A percentile compares a stretch with the other conserved stretches of the same genome.
phyloP scores from a whole-genome alignment of 345 rosid genomes.

The Melaleuca quinquenervia region DNA sequence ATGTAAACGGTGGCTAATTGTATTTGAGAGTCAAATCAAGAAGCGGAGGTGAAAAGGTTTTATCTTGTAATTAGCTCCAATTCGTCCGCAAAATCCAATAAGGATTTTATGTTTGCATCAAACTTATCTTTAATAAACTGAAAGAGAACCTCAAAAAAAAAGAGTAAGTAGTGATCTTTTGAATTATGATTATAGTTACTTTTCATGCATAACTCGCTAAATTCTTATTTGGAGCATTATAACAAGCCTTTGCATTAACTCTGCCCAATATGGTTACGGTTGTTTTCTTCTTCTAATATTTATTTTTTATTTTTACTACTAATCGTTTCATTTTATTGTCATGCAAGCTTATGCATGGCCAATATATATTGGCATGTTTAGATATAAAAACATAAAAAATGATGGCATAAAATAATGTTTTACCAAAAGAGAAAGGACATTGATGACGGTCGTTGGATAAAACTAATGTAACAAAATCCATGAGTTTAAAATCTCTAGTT shows the following conservation, averaged over 20 bases:
- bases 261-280: background rate
- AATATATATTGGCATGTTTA: background rate
- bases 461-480: background rate
- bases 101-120: too few relatives aligned
- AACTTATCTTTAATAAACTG: too few relatives aligned
- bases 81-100: too few relatives aligned
- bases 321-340: background rate
- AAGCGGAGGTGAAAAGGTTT: background rate
- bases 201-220: background rate
- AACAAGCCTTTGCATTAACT: background rate
- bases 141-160: too few relatives aligned
- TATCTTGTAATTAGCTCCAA: too few relatives aligned
- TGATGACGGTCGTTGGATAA: background rate
- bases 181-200: background rate
- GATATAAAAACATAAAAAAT: background rate
- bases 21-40: background rate
- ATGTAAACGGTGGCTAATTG: background rate
- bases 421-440: background rate
- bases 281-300: background rate
- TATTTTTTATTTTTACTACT: background rate
- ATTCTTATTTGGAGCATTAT: background rate
- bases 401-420: background rate
- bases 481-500: accelerated
- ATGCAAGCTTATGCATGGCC: background rate
- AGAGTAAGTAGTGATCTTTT: background rate